phyloP scores from a whole-genome alignment of 2,329 filamentous ascomycete genomes.

The Beauveria brongniartii region DNA sequence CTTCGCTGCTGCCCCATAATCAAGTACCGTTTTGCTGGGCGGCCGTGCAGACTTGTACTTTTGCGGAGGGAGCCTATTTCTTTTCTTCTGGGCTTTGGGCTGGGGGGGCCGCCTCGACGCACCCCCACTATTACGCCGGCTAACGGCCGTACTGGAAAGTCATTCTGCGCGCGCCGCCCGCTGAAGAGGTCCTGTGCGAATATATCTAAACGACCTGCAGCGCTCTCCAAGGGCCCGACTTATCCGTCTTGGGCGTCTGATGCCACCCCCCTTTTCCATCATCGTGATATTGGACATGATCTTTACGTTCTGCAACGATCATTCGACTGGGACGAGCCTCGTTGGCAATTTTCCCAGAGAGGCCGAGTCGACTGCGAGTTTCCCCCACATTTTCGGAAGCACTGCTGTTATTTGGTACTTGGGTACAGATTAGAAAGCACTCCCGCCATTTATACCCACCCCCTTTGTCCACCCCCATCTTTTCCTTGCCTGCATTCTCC shows the following conservation, averaged over 20 bases:
- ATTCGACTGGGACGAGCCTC: too few species aligned
- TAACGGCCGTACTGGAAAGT: constrained; percentile 43
- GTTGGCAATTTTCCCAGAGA: too few species aligned
- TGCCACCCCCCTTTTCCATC: background rate
- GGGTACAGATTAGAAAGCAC: too few species aligned
- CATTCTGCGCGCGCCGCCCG: constrained; percentile 18
- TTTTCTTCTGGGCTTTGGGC: background rate
- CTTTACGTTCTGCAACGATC: too few species aligned
- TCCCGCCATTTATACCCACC: too few species aligned
- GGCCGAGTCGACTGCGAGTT: too few species aligned
- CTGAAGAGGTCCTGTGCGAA: background rate
- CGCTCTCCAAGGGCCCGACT: background rate
- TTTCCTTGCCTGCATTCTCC: background rate
- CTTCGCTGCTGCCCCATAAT: background rate
- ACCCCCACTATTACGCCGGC: constrained; percentile 52
- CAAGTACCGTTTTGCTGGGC: constrained; percentile 3
- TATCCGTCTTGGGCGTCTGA: background rate
- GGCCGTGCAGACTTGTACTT: constrained; percentile 13
- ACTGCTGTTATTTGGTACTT: too few species aligned
- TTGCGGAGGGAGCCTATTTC: background rate
- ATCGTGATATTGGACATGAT: too few species aligned
- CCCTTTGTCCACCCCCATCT: too few species aligned
- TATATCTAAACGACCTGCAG: too few species aligned
- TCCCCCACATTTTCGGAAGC: too few species aligned
- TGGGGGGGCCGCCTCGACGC: background rate